These are phyloP conservation scores for Lepidium didymum DNA, from an alignment of 345 rosid species.

Conservation along the genomic window DNA sequence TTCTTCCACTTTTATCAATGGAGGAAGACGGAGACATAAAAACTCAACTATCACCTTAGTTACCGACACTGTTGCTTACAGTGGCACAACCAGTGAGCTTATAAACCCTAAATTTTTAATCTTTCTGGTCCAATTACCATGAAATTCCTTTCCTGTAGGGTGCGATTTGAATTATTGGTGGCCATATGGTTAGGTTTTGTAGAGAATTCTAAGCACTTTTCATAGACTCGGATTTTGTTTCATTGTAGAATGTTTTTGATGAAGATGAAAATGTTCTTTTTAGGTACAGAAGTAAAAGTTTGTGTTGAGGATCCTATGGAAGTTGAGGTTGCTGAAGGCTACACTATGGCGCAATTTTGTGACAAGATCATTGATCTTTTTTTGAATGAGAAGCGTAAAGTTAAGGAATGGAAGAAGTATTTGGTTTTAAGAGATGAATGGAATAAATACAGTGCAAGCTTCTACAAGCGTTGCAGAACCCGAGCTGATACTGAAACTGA, in stretches of 20 bases:
- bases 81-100: slow-evolving; percentile 24
- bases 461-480: slow-evolving; percentile 55
- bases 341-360: slow-evolving; percentile 59
- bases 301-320: slow-evolving; percentile 39
- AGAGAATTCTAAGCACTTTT: not conserved
- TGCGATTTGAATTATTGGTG: not conserved
- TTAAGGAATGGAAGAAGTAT: slow-evolving; percentile 73
- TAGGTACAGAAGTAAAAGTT: slow-evolving; percentile 44
- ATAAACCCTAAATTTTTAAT: not conserved
- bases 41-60: slow-evolving; percentile 9
- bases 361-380: slow-evolving; percentile 76
- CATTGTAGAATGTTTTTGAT: not conserved
- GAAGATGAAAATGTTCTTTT: not conserved
- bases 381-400: slow-evolving; percentile 69
- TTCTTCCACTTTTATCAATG: slow-evolving; percentile 13
- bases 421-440: slow-evolving; percentile 79
- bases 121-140: not conserved
- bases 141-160: not conserved
- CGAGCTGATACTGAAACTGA: slow-evolving; percentile 55
- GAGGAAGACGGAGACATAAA: slow-evolving; percentile 15
- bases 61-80: slow-evolving; percentile 3
- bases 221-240: not conserved
- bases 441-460: slow-evolving; percentile 65
- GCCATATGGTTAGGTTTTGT: not conserved
- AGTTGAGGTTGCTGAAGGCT: slow-evolving; percentile 66